Conservation (phyloP, 2,329 filamentous ascomycete genomes). For the Gnomoniopsis smithogilvyi region DNA sequence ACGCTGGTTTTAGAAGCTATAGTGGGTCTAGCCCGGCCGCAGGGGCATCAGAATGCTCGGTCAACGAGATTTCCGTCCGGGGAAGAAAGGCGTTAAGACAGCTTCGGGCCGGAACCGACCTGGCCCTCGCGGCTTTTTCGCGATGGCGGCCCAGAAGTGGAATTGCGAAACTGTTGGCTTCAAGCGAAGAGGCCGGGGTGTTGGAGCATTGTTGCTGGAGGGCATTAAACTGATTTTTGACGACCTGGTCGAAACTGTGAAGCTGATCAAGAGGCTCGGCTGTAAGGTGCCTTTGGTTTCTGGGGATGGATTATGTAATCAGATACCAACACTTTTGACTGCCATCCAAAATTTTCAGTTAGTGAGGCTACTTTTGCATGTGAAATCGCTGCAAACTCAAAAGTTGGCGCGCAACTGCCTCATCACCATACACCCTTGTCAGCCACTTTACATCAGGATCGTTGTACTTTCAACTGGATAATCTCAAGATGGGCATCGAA, state of each 20-base stretch:
- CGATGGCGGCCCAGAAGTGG: neutral
- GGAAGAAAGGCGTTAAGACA: slow-evolving; percentile 20
- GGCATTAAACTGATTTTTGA: neutral
- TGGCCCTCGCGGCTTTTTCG: slow-evolving; percentile 4
- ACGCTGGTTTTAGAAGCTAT: slow-evolving; percentile 17
- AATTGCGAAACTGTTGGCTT: no score
- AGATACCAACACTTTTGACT: neutral
- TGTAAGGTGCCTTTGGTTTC: neutral
- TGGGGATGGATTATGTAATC: neutral
- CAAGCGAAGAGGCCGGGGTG: no score
- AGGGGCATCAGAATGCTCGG: slow-evolving; percentile 10
- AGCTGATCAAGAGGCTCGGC: neutral
- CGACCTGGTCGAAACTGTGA: neutral
- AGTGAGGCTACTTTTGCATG: slow-evolving; percentile 7
- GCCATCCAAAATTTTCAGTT: slow-evolving; percentile 11
- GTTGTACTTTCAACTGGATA: neutral
- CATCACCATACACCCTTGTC: neutral
- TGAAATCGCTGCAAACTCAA: neutral
- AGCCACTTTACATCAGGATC: neutral
- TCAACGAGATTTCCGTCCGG: slow-evolving; percentile 19
- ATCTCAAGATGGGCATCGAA: slow-evolving; percentile 61
- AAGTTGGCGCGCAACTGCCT: neutral
- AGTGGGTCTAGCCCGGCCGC: slow-evolving; percentile 12
- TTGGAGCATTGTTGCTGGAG: neutral
- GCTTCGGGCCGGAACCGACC: slow-evolving; percentile 13